Base-by-base conservation (phyloP, 345 rosid species). In the Boechera retrofracta region DNA sequence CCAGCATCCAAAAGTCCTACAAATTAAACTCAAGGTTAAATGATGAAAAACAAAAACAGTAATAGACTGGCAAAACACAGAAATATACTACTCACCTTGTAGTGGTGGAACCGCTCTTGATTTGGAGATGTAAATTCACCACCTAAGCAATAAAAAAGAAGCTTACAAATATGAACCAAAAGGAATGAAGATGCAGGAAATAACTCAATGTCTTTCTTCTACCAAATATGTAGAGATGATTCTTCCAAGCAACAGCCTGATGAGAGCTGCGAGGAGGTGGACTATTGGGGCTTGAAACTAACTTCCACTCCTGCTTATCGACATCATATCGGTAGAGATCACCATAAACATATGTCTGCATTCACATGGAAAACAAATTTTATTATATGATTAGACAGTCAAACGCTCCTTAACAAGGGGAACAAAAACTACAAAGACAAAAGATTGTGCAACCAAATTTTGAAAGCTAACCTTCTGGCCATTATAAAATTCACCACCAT, bases 211-310 rank as follows among this genome's bases (percentile, higher is more conserved):
- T 58, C 48, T 0, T 26, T 58, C n/a, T 39, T 52, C 21, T 89
- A 94, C 97, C 98, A 77, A 92, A 94, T 16, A 92, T 88, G 67
- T 94, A 94, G 71, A 94, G 95, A 85, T 80, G 89, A 82, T 92
- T 94, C 88, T 94, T 92, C 98, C 98, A 92, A 55, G 90, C 88
- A 88, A 94, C 86, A 6, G 98, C 90, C 86, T 94, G 98, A 79
- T 94, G 98, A 78, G 98, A 91, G 78, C 98, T 94, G 3, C 98
- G 91, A 82, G 96, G 98, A 81, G 97, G 98, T 0, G 98, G 98
- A 78, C 98, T 92, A 61, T 94, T 94, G 47, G 98, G 98, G 70
- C 97, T 94, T 9, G 97, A 90, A 60, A 92, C 71, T 81, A 75
- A 72, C 83, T 90, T 94, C 98, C 98, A 94, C 64, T 86, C 92